Evolutionary conservation across 2,329 filamentous ascomycete species (phyloP).

Genomic region (Colletotrichum plurivorum): DNA sequence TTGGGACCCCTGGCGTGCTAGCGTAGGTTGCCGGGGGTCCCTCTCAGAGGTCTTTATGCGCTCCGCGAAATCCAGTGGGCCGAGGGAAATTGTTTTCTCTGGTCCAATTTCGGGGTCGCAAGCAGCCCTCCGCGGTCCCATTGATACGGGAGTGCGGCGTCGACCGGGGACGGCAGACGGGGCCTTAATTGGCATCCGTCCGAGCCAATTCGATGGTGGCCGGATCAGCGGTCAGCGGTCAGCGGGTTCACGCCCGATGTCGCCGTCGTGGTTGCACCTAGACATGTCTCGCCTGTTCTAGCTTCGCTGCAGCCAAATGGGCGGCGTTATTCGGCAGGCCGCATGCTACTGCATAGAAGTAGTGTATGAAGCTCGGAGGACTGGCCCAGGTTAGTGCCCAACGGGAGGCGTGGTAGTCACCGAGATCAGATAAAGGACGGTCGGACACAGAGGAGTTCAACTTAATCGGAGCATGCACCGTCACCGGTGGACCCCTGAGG

Average conservation of each 20-base stretch:
- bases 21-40: conserved; percentile 24
- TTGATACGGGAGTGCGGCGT: conserved; percentile 30
- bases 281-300: neutral
- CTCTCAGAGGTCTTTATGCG: conserved; percentile 37
- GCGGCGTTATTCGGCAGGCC: neutral
- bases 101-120: conserved; percentile 35
- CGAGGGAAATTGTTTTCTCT: conserved; percentile 36
- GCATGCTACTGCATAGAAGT: conserved; percentile 3
- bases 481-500: conserved; percentile 24
- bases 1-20: conserved; percentile 28
- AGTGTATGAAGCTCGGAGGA: conserved; percentile 4
- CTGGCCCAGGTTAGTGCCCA: neutral
- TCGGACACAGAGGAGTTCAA: conserved; percentile 17
- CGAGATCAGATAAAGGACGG: conserved; percentile 4
- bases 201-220: conserved; percentile 13
- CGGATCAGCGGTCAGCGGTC: conserved; percentile 22
- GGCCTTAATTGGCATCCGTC: conserved; percentile 28
- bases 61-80: conserved; percentile 42
- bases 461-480: conserved; percentile 17
- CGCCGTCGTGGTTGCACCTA: conserved; percentile 6
- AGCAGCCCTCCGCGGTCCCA: conserved; percentile 36
- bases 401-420: neutral
- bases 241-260: neutral
- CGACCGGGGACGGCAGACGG: conserved; percentile 30
- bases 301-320: neutral